Conservation (phyloP, 805 yeast genomes). For the Scheffersomyces spartinae region DNA sequence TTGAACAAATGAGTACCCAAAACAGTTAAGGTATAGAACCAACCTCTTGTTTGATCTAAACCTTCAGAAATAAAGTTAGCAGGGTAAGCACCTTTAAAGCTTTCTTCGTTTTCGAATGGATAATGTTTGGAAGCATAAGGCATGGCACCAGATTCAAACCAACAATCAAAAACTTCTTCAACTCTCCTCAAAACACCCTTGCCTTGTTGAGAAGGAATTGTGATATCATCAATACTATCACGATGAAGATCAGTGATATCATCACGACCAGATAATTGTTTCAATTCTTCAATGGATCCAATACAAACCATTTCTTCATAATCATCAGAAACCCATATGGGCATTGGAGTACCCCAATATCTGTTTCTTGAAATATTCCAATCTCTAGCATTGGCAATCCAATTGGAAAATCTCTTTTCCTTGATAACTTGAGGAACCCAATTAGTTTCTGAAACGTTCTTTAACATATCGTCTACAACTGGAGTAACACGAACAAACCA, state of each 20-base stretch:
- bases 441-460: conserved; percentile 71
- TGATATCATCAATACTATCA: conserved; percentile 80
- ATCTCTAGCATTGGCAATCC: conserved; percentile 98
- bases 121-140: conserved; percentile 96
- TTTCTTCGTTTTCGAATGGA: conserved; percentile 80
- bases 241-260: conserved; percentile 89
- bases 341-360: conserved; percentile 99
- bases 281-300: conserved; percentile 83
- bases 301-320: conserved; percentile 85
- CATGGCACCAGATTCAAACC: conserved; percentile 99
- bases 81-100: conserved; percentile 70
- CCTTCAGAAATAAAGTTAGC: conserved; percentile 98
- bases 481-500: conserved; percentile 94
- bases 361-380: conserved; percentile 98
- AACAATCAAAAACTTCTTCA: conserved; percentile 98
- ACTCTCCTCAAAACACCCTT: conserved; percentile 81
- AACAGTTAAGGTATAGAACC: conserved; percentile 96
- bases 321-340: conserved; percentile 95
- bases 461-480: conserved; percentile 80
- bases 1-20: conserved; percentile 91
- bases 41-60: conserved; percentile 98
- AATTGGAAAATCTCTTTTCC: conserved; percentile 92
- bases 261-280: conserved; percentile 68
- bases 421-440: conserved; percentile 92
- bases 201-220: conserved; percentile 86